Percentiles rank a stretch among this genome's conserved stretches.
Conservation (phyloP, 163 green algal genomes). For the Chloroidium sp. region DNA sequence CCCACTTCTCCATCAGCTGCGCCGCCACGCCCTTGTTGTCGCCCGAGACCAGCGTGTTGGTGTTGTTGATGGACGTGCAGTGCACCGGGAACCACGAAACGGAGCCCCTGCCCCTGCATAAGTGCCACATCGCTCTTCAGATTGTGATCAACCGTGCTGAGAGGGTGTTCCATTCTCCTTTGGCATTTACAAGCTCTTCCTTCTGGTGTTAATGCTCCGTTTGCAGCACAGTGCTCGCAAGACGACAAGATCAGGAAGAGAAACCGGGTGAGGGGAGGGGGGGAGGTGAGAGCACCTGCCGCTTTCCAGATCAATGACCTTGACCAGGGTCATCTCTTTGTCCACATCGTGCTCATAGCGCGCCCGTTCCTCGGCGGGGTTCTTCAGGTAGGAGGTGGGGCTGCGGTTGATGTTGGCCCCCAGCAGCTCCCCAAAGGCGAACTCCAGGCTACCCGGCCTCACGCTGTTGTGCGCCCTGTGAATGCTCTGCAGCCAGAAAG, state of each 20-base stretch:
- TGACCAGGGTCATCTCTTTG: slow-evolving; percentile 68
- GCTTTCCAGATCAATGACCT: slow-evolving; percentile 19
- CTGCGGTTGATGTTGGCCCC: slow-evolving; percentile 74
- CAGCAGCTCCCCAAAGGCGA: slow-evolving; percentile 44
- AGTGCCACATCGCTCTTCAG: too few relatives aligned
- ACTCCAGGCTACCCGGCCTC: slow-evolving; percentile 19
- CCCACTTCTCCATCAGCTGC: slow-evolving; percentile 57
- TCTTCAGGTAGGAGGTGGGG: slow-evolving; percentile 70
- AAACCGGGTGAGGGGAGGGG: too few relatives aligned
- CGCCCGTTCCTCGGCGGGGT: slow-evolving; percentile 56
- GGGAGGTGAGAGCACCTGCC: too few relatives aligned
- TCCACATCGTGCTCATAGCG: slow-evolving; percentile 59
- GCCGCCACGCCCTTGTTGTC: slow-evolving; percentile 81
- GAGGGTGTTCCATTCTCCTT: too few relatives aligned
- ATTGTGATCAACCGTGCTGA: too few relatives aligned
- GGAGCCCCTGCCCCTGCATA: slow-evolving; percentile 25
- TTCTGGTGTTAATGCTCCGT: too few relatives aligned
- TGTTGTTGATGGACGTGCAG: slow-evolving; percentile 82
- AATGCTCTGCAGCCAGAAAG: slow-evolving; percentile 3
- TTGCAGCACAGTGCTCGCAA: too few relatives aligned
- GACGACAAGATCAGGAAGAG: too few relatives aligned
- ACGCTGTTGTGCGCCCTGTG: slow-evolving; percentile 34
- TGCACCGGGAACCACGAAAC: slow-evolving; percentile 73
- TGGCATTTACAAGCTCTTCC: too few relatives aligned
- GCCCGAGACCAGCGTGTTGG: slow-evolving; percentile 70